phyloP scores from a whole-genome alignment of 2,329 filamentous ascomycete species.

The Colletotrichum sojae region DNA sequence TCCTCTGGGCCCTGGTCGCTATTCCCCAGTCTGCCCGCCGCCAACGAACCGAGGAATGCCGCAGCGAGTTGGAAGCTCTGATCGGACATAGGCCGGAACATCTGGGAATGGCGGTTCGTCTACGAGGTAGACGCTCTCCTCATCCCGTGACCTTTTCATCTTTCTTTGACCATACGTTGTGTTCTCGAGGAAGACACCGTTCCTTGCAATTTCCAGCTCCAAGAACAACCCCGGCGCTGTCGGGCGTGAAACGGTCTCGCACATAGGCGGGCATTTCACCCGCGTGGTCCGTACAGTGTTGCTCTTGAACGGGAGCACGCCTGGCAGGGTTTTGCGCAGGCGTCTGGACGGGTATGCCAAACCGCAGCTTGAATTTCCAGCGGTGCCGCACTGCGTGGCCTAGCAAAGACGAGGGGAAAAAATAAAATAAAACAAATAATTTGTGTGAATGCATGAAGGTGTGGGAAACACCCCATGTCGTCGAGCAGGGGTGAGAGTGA shows the following conservation, averaged over 20 bases:
- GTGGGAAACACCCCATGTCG: constrained; percentile 43
- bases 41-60: constrained; percentile 27
- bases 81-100: constrained; percentile 10
- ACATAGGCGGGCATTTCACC: not conserved
- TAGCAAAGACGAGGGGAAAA: constrained; percentile 19
- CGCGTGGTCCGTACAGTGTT: not conserved
- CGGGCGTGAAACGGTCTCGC: too few relatives aligned
- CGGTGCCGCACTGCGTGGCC: constrained; percentile 1
- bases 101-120: constrained; percentile 2
- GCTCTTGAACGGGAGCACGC: not conserved
- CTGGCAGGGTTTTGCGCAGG: not conserved
- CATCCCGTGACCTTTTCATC: not conserved
- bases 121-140: not conserved
- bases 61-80: constrained; percentile 17
- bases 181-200: not conserved
- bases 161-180: not conserved
- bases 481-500: constrained; percentile 42
- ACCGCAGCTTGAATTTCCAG: constrained; percentile 11
- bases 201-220: not conserved
- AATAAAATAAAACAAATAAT: constrained; percentile 12
- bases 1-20: constrained; percentile 29
- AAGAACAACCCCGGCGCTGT: not conserved
- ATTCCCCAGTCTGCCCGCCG: constrained; percentile 18
- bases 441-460: constrained; percentile 42
- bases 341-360: constrained; percentile 3